Percentiles rank a stretch among this genome's conserved stretches.
Evolutionary conservation across 2,329 filamentous ascomycete species (phyloP).

Genomic region (Xylariaceae sp.): DNA sequence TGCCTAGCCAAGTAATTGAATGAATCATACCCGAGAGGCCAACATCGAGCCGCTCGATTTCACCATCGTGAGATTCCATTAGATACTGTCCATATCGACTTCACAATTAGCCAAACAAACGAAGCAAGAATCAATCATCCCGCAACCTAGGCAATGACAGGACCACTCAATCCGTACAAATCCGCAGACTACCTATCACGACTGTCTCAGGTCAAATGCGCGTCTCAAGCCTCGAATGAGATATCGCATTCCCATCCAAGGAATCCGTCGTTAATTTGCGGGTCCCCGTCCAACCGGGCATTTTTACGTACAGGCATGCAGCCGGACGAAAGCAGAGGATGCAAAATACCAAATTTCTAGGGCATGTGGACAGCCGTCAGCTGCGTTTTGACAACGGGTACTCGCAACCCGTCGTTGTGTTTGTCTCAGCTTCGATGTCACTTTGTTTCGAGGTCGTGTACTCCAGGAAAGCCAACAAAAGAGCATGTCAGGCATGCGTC

Average conservation of each 20-base stretch:
- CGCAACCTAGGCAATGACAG: neutral
- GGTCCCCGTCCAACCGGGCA: neutral
- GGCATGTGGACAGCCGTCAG: neutral
- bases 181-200: no score
- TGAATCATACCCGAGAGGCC: no score
- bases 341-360: neutral
- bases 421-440: constrained; percentile 2
- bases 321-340: constrained; percentile 3
- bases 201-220: neutral
- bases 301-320: neutral
- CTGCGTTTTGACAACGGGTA: constrained; percentile 5
- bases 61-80: neutral
- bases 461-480: neutral
- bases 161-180: neutral
- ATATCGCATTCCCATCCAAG: neutral
- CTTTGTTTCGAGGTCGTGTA: neutral
- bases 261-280: neutral
- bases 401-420: neutral
- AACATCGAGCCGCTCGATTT: neutral
- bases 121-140: neutral
- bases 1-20: no score
- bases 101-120: neutral
- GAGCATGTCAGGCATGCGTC: no score
- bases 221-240: constrained; percentile 10
- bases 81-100: neutral